These are phyloP conservation scores for Cladophialophora carrionii DNA, from an alignment of 2,329 filamentous ascomycete species.

Conservation along the genomic window DNA sequence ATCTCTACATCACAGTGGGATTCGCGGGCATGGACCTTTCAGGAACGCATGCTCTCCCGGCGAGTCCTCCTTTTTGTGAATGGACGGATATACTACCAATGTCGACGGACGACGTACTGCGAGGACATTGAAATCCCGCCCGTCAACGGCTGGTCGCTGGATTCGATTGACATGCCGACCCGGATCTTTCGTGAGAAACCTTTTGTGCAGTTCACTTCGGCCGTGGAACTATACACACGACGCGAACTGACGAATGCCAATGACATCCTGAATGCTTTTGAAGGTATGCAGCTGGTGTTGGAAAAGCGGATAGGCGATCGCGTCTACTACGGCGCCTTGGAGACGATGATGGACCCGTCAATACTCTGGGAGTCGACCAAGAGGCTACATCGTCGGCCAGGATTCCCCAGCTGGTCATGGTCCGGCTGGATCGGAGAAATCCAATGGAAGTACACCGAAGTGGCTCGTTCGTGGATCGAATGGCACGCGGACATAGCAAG, in stretches of 20 bases:
- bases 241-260: constrained; percentile 37
- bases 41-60: constrained; percentile 46
- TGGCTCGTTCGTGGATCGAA: constrained; percentile 37
- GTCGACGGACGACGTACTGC: constrained; percentile 38
- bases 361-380: constrained; percentile 39
- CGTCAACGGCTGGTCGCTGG: constrained; percentile 37
- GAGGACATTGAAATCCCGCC: constrained; percentile 38
- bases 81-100: constrained; percentile 39
- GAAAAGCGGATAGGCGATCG: constrained; percentile 35
- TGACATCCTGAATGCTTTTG: constrained; percentile 38
- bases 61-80: constrained; percentile 46
- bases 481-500: constrained; percentile 34
- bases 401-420: constrained; percentile 39
- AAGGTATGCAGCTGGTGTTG: constrained; percentile 36
- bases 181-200: constrained; percentile 38
- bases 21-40: constrained; percentile 48
- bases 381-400: constrained; percentile 30
- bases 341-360: constrained; percentile 38
- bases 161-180: constrained; percentile 39
- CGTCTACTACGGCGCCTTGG: constrained; percentile 36
- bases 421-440: constrained; percentile 39
- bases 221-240: constrained; percentile 39
- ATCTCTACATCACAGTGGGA: constrained; percentile 44
- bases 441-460: constrained; percentile 38
- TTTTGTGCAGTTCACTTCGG: constrained; percentile 39